Evolutionary conservation across 805 yeast species (phyloP), one percentile per base, ranked within the genome.

Genomic region (Candida boidinii): DNA sequence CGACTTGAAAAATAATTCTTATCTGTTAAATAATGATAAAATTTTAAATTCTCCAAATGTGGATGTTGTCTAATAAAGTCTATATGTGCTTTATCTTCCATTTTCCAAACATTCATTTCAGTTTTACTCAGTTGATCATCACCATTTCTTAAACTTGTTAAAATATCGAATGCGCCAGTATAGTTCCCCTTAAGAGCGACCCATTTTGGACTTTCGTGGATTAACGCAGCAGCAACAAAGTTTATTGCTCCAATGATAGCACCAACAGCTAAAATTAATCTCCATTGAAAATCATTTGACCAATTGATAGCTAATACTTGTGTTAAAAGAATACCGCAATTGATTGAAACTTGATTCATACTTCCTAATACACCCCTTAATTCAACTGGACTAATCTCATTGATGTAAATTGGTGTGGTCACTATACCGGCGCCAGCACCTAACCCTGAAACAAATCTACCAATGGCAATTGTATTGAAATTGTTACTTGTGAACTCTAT

Each of bases 401-500:
- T 80, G 45, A 92, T 74, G 43, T 75, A 78, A 39, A 92, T 55
- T 0, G 97, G 94, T 0, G 87, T 80, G 13, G 83, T 76, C 4
- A 92, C 97, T 37, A 92, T 70, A 1, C 90, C 79, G 10, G 78
- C 65, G 4, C 98, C 98, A 7, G 96, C 94, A 2, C 83, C 94
- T 2, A 86, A 30, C 0, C 98, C 98, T 14, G 84, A 72, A 4
- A 84, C 45, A 35, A 86, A 67, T 37, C 98, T 67, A 0, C 96
- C 96, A 11, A 71, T 4, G 10, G 74, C 47, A 39, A 90, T 54
- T 2, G 49, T 39, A 4, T 31, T 4, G 39, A 69, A 70, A 9
- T 61, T 45, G 29, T 64, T 57, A 5, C 82, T 62, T 7, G 59
- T 38, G 11, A 76, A 73, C 51, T 81, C 76, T 8, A 82, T 36